Evolutionary conservation across 2,329 filamentous ascomycete genomes (phyloP).

Genomic region (Drechslerella dactyloides): DNA sequence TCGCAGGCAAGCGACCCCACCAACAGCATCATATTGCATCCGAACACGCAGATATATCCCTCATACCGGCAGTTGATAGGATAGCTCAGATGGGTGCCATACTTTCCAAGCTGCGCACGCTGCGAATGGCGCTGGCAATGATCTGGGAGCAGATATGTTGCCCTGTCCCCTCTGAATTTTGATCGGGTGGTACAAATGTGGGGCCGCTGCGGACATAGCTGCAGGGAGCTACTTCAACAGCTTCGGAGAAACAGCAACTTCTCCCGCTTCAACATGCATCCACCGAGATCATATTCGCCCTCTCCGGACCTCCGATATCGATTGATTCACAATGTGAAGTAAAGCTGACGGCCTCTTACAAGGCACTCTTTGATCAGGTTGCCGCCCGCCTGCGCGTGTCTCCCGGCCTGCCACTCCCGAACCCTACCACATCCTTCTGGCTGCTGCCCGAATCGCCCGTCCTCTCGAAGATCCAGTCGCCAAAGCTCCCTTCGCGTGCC

Average conservation of each 20-base stretch:
- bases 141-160: conserved; percentile 41
- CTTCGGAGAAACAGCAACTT: too few relatives aligned
- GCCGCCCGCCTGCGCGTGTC: conserved; percentile 33
- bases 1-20: background rate
- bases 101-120: conserved; percentile 21
- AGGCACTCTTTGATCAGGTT: conserved; percentile 22
- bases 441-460: conserved; percentile 60
- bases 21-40: background rate
- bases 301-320: background rate
- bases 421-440: conserved; percentile 62
- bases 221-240: too few relatives aligned
- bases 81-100: conserved; percentile 28
- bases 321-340: background rate
- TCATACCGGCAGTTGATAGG: background rate
- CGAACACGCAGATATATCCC: background rate
- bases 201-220: too few relatives aligned
- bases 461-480: conserved; percentile 56
- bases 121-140: conserved; percentile 23
- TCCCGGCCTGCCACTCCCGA: conserved; percentile 60
- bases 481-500: conserved; percentile 57
- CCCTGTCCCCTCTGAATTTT: conserved; percentile 4
- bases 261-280: background rate
- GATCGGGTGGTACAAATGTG: too few relatives aligned
- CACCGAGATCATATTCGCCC: too few relatives aligned
- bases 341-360: conserved; percentile 28